A percentile compares a stretch with the other conserved stretches of the same genome.
Conservation (phyloP, 129 eudicot species). For the Silybum marianum region DNA sequence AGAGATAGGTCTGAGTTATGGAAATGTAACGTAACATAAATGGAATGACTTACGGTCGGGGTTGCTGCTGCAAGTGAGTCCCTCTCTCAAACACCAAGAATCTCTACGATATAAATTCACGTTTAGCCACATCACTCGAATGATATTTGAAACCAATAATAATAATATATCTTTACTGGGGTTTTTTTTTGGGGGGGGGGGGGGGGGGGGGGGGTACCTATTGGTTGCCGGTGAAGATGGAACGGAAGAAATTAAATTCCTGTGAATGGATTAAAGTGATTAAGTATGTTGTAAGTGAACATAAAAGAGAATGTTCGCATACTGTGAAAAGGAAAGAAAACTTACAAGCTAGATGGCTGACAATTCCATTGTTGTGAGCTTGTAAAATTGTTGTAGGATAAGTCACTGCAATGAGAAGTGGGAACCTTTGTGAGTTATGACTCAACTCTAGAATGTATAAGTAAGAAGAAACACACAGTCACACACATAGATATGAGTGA, state of each 20-base stretch:
- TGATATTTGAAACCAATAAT: background rate
- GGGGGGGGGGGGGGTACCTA: background rate
- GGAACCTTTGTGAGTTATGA: background rate
- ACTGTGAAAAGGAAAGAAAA: conserved; percentile 13
- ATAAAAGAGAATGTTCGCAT: background rate
- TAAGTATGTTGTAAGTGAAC: background rate
- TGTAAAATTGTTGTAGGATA: conserved; percentile 83
- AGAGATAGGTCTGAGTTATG: conserved; percentile 1
- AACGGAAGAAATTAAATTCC: conserved; percentile 69
- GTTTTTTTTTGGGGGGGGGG: background rate
- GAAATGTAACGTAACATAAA: background rate
- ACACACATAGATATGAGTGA: background rate
- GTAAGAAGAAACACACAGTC: background rate
- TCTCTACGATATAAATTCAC: conserved; percentile 35
- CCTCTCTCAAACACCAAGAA: conserved; percentile 73
- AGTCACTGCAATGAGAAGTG: conserved; percentile 48
- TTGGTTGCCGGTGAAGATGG: conserved; percentile 45
- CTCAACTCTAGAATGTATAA: background rate
- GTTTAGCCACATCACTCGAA: background rate
- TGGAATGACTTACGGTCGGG: conserved; percentile 41
- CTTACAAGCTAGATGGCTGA: conserved; percentile 60
- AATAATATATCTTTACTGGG: background rate
- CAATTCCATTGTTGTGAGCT: conserved; percentile 37
- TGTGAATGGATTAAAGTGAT: conserved; percentile 30
- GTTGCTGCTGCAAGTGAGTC: conserved; percentile 62